Base-by-base conservation (phyloP, 2,329 filamentous ascomycete genomes). In the Lachnellula occidentalis region DNA sequence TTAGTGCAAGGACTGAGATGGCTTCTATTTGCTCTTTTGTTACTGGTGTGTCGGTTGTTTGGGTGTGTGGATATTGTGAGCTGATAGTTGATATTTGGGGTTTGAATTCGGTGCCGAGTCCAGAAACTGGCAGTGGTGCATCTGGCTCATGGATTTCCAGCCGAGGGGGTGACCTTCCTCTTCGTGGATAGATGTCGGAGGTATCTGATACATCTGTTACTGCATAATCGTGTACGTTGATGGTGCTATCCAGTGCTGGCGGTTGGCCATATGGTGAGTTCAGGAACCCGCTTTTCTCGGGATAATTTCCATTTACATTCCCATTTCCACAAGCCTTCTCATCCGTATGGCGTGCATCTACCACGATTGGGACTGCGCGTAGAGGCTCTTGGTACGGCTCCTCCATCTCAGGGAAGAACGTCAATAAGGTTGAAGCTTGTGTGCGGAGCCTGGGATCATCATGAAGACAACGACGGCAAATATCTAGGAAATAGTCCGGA, bases 401-500 rank as follows among this genome's bases (percentile, higher is more conserved):
- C 8, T 61, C 56, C 34, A 64, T 57, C 22, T 61, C 54, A n/a
- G 90, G 89, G 58, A 95, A 94, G 61, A 84, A 74, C 1, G 72
- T 69, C 14, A 95, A 75, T 14, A 97, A 77, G 24, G 85, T 79
- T 48, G 83, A 82, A 3, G 94, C 92, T 49, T 90, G 84, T 11
- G 83, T 74, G 49, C 94, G 82, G 52, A 82, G 75, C 54, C 87
- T 83, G 6, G 94, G 92, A 55, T 85, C 78, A 27, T 86, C 78
- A 59, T 82, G 87, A 50, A 97, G 76, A 68, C 92, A 97, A 74
- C 63, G 58, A 27, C 51, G 39, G 67, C 92, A 97, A 15, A 83
- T 83, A 51, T 85, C 80, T 37, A 95, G 84, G 48, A 96, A 97
- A 78, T 92, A 97, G 12, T 78, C 75, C 0, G 94, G 94, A 8